These are phyloP conservation scores for Allodekkera sacchari DNA, from an alignment of 805 yeast species.

Conservation along the genomic window DNA sequence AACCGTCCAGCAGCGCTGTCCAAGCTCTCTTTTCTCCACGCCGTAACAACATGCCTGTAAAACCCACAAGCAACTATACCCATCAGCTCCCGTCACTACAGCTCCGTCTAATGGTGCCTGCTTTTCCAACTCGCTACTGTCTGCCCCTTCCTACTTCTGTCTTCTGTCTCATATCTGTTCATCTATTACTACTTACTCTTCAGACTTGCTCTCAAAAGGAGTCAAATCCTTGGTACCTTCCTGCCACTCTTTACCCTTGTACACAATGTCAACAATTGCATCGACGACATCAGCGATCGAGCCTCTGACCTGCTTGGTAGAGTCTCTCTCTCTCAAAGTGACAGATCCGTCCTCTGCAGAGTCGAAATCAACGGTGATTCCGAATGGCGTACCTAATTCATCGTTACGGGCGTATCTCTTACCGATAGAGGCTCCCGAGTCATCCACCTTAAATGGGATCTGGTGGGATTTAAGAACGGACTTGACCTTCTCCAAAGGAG, in stretches of 20 bases:
- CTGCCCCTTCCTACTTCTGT: not conserved
- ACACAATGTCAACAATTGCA: constrained; percentile 71
- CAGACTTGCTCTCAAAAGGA: constrained; percentile 66
- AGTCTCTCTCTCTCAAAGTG: constrained; percentile 94
- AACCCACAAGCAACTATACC: too few species aligned
- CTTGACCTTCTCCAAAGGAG: constrained; percentile 64
- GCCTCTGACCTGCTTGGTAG: constrained; percentile 96
- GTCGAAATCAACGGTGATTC: constrained; percentile 94
- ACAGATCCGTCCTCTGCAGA: constrained; percentile 80
- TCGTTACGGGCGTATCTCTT: constrained; percentile 97
- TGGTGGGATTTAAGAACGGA: constrained; percentile 66
- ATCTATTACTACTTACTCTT: constrained; percentile 9
- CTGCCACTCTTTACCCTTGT: constrained; percentile 70
- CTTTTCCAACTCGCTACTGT: too few species aligned
- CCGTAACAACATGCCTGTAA: too few species aligned
- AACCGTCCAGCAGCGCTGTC: too few species aligned
- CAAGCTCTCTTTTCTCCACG: too few species aligned
- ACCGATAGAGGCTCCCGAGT: constrained; percentile 95
- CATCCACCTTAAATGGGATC: constrained; percentile 93
- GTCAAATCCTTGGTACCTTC: constrained; percentile 71
- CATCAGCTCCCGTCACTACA: too few species aligned
- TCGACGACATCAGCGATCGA: constrained; percentile 57
- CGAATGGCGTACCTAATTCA: constrained; percentile 98
- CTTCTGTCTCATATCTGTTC: constrained; percentile 15
- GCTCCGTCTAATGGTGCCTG: too few species aligned